Conservation (phyloP, 2,329 filamentous ascomycete genomes). For the Pseudogymnoascus sp. region DNA sequence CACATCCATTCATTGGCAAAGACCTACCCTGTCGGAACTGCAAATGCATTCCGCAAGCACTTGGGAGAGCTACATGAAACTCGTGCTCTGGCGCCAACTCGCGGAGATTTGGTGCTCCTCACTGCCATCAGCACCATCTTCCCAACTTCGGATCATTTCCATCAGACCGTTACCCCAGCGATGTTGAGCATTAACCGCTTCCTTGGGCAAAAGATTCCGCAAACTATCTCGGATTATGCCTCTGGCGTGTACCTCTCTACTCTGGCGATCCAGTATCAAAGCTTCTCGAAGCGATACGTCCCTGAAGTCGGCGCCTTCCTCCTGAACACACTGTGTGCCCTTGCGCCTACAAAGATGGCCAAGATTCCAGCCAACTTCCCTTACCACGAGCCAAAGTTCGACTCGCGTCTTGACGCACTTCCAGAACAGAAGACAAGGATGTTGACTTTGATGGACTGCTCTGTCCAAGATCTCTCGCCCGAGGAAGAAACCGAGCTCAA, state of each 20-base stretch:
- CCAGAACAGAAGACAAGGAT: conserved; percentile 40
- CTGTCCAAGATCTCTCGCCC: conserved; percentile 23
- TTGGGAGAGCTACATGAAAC: conserved; percentile 49
- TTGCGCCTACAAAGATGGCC: conserved; percentile 50
- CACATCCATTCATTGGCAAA: conserved; percentile 92
- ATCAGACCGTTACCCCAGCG: conserved; percentile 86
- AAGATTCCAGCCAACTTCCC: conserved; percentile 52
- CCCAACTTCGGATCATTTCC: conserved; percentile 94
- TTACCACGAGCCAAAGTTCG: conserved; percentile 46
- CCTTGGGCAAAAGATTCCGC: conserved; percentile 68
- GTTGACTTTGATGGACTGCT: conserved; percentile 54
- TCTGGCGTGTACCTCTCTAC: conserved; percentile 74
- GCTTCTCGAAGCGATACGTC: conserved; percentile 75
- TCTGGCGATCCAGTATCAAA: conserved; percentile 75
- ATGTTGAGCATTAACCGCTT: conserved; percentile 78
- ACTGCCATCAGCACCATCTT: conserved; percentile 80
- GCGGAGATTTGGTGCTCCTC: conserved; percentile 73
- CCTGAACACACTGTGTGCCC: conserved; percentile 62
- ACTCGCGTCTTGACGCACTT: conserved; percentile 43
- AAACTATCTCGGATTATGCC: conserved; percentile 57
- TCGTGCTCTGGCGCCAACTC: conserved; percentile 46
- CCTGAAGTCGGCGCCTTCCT: conserved; percentile 82
- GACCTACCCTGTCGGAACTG: conserved; percentile 71
- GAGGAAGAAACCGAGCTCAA: conserved; percentile 36
- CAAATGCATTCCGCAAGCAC: conserved; percentile 68